Evolutionary conservation across 306 rosid species (phyloP), one percentile per base, ranked within the genome.

Genomic region (Malus sylvestris): DNA sequence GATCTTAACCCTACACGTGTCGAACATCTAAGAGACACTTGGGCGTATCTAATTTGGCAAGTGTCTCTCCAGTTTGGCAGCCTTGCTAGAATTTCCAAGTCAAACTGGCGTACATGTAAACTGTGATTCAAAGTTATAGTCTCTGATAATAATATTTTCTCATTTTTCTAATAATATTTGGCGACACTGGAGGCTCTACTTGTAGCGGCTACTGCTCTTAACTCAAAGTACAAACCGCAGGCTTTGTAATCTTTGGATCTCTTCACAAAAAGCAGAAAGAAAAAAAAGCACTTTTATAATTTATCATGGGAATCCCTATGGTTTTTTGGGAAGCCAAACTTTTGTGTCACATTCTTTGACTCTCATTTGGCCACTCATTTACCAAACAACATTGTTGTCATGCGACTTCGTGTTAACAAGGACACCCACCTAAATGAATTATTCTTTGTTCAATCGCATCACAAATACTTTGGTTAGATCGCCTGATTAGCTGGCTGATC

Each of bases 81-180:
- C 42, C 60, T 32, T 13, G 10, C 4, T 70, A 3, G 72, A 75
- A 66, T 10, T 60, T 38, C 42, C 32, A n/a, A 76, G 84, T 83
- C 86, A 80, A 76, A 83, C 32, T n/a, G 44, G 64, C 42, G 70
- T 35, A 25, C 32, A 20, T 27, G 52, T 20, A n/a, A 13, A 65
- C 49, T 38, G 18, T 72, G 49, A 20, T 35, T 81, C 58, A 51
- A 76, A 40, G 53, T 67, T 49, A 9, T 16, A 63, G 80, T 29
- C 77, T 25, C 80, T 10, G 4, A 16, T 40, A 35, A 35, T 6
- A 33, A 33, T 33, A 33, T 33, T 33, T 35, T 49, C 53, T 49
- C 19, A 14, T 4, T 49, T 49, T 49, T 14, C 52, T 46, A 1
- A 0, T 7, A 46, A 14, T 46, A 46, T 46, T 55, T 29, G 20